Evolutionary conservation across 805 yeast genomes (phyloP), one percentile per base, ranked within the genome.

Genomic region (Ogataea neopini): DNA sequence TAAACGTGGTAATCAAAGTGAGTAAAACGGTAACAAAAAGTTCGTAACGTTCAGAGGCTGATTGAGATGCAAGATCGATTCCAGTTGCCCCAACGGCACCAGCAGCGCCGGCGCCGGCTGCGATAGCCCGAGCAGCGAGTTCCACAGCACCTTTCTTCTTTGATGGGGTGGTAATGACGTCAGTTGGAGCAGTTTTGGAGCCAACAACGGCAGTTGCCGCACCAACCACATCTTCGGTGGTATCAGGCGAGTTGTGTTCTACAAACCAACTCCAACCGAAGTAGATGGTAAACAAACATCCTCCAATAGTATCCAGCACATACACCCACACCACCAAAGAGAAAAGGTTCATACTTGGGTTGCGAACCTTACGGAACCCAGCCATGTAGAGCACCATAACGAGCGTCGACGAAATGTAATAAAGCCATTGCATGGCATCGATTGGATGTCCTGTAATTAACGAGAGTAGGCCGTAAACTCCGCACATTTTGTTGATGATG

Each of bases 391-490:
- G 74, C 3, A 90, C 81, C 37, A 91, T 68, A 5, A 82, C 72
- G 3, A 78, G 45, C 13, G 87, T 70, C 2, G 95, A 84, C 49
- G 84, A 64, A 14, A 85, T 57, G 64, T 91, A 89, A 54, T 83
- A 80, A 1, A 86, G 49, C 94, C 96, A 87, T 62, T 92, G 97
- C 69, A 86, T 71, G 50, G 83, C 78, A 50, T 82, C 83, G 46
- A 91, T 74, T 2, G 94, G 94, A 61, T 91, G 96, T 1, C 96
- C 94, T 0, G 97, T 91, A 60, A 92, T 77, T 20, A 92, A 65
- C 1, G 97, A 90, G 18, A 90, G 70, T 29, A 92, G 71, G 23
- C 97, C 99, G 66, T 85, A 92, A 17, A 83, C 73, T 8, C 98
- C 97, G 49, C 96, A 83, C 55, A 91, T 88, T 63, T 91, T 91